Conservation (phyloP, 352 stramenopile species). For the Pythium scleroteichum region DNA sequence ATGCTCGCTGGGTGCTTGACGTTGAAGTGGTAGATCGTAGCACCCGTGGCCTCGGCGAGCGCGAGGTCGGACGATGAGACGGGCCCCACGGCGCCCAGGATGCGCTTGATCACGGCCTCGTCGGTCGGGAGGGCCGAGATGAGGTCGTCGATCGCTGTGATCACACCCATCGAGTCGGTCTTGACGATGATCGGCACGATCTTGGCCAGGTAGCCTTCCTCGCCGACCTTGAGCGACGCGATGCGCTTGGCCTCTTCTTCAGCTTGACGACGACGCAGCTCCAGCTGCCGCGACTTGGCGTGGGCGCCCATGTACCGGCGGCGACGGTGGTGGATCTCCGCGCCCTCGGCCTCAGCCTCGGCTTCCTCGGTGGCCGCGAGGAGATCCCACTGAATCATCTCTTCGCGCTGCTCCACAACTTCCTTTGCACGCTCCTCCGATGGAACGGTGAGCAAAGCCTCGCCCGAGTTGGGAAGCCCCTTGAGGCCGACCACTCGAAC, state of each 20-base stretch:
- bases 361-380: conserved; percentile 62
- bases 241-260: conserved; percentile 72
- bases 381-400: conserved; percentile 76
- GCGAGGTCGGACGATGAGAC: conserved; percentile 85
- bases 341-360: conserved; percentile 41
- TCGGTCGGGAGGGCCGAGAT: conserved; percentile 70
- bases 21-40: conserved; percentile 90
- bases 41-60: conserved; percentile 78
- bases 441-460: conserved; percentile 70
- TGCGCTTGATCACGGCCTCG: conserved; percentile 78
- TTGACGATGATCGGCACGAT: conserved; percentile 98
- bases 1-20: conserved; percentile 72
- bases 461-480: conserved; percentile 75
- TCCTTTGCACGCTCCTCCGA: conserved; percentile 82
- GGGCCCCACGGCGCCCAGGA: conserved; percentile 77
- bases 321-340: conserved; percentile 27
- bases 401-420: conserved; percentile 65
- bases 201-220: conserved; percentile 88
- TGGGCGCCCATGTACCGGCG: conserved; percentile 54
- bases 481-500: conserved; percentile 90
- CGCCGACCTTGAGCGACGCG: conserved; percentile 63
- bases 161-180: conserved; percentile 97
- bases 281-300: conserved; percentile 68
- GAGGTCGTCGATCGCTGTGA: conserved; percentile 91
- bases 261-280: conserved; percentile 62